Base-by-base conservation (phyloP, 768 basidiomycete genomes). In the Leucocoprinus leucothites region DNA sequence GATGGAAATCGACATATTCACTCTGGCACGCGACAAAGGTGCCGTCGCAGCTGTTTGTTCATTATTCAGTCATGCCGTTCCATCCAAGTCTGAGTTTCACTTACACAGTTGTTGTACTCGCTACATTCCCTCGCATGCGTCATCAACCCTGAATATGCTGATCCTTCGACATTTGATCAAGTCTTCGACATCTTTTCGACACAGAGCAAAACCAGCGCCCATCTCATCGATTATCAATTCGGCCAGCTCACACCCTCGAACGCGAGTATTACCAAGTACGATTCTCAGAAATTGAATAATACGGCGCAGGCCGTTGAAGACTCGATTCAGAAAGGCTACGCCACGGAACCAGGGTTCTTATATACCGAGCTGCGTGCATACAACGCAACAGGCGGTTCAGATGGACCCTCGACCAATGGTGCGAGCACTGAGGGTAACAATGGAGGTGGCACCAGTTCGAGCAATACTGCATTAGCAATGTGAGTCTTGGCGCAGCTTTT, bases 51-150 rank as follows among this genome's bases (percentile, higher is more conserved):
- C 89, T 31, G 89, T 91, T 63, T 64, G 82, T 72, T 24, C 22
- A 24, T 31, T 56, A 22, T 11, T 25, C 53, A n/a, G 31, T 34
- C 28, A 19, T 13, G 19, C 24, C 36, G 24, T 41, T n/a, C 44
- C 48, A 9, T 18, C 19, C 46, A 51, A 46, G 52, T 34, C 46
- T 38, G 13, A 18, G 16, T 35, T 16, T 45, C n/a, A 18, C 38
- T n/a, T n/a, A 18, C 25, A 7, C 57, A 92, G 90, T 72, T 97
- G 13, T 69, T 96, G 21, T 96, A 94, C 65, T 91, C 94, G 3
- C 65, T 79, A 21, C 77, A 79, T 55, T 88, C 90, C 1, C 68
- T 80, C 48, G 83, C 87, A 0, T 96, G 94, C 64, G 69, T 83
- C 28, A 84, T 96, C 65, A 90, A 90, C 64, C 67, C 78, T 0